These are phyloP conservation scores for Aphanomyces astaci DNA, from an alignment of 352 stramenopile genomes.

Conservation along the genomic window DNA sequence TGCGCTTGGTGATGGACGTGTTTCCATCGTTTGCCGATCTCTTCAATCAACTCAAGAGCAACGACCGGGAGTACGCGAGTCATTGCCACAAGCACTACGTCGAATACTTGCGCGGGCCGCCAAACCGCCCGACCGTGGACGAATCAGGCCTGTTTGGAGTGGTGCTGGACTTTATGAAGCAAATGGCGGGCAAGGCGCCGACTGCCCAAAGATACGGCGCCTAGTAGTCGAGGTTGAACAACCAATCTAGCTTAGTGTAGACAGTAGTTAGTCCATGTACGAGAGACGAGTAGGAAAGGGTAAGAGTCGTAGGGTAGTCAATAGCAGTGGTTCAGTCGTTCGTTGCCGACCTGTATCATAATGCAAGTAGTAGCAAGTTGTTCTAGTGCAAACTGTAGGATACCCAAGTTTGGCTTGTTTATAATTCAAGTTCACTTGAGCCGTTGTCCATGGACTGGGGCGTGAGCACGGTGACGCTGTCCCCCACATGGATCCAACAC, in stretches of 20 bases:
- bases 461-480: neutral
- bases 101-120: constrained; percentile 70
- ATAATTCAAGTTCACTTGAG: too few relatives aligned
- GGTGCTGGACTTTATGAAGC: constrained; percentile 60
- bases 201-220: neutral
- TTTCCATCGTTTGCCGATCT: constrained; percentile 86
- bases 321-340: too few relatives aligned
- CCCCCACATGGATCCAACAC: neutral
- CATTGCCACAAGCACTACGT: constrained; percentile 84
- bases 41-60: constrained; percentile 73
- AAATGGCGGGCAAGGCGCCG: neutral
- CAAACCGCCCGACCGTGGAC: constrained; percentile 74
- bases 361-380: too few relatives aligned
- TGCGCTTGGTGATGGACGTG: constrained; percentile 71
- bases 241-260: neutral
- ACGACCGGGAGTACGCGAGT: constrained; percentile 69
- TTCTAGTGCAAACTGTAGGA: too few relatives aligned
- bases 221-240: neutral
- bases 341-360: too few relatives aligned
- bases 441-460: too few relatives aligned
- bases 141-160: constrained; percentile 58
- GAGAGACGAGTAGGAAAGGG: neutral
- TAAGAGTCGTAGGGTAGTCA: neutral
- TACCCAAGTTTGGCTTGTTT: too few relatives aligned
- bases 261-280: neutral